Evolutionary conservation across 805 yeast species (phyloP), one percentile per base, ranked within the genome.

Genomic region (Cyberlindnera mycetangii): DNA sequence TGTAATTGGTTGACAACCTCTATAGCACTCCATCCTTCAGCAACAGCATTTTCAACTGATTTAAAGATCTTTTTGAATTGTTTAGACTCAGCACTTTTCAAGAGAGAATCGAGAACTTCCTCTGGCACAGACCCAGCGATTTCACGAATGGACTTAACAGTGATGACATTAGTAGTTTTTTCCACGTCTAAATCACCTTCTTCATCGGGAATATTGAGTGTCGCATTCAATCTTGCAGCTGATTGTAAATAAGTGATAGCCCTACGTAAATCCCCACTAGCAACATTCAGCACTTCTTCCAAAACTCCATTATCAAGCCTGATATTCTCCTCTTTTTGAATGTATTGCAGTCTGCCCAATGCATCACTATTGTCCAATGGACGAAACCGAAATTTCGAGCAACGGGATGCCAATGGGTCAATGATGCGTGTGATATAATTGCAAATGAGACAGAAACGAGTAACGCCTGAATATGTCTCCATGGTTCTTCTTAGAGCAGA

Each of bases 351-450:
- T 52, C 99, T 74, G 11, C 63, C 69, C 42, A 88, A 65, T 0
- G 97, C 95, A 58, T 84, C 81, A 1, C 66, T 69, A 50, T 79
- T 75, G 56, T 86, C 90, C 47, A 93, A 72, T 32, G 85, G 79
- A 56, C 82, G 82, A 70, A 93, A 93, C 54, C 99, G 72, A 65
- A 93, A 93, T 64, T 93, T 93, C 32, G 97, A 88, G 67, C 99
- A 93, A 61, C 99, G 77, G 39, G 96, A 88, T 5, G 98, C 97
- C 47, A 93, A 69, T 2, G 99, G 99, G 56, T 92, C 98, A 51
- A 93, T 93, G 54, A 93, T 93, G 47, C 98, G 75, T 2, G 99
- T 93, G 50, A 93, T 93, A 67, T 93, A 93, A 63, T 93, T 93
- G 72, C 99, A 93, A 41, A 93, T 85, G 49, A 93, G 69, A 64